These are phyloP conservation scores for Pharus latifolius DNA, from an alignment of 176 grass and related monocot species.

Conservation along the genomic window DNA sequence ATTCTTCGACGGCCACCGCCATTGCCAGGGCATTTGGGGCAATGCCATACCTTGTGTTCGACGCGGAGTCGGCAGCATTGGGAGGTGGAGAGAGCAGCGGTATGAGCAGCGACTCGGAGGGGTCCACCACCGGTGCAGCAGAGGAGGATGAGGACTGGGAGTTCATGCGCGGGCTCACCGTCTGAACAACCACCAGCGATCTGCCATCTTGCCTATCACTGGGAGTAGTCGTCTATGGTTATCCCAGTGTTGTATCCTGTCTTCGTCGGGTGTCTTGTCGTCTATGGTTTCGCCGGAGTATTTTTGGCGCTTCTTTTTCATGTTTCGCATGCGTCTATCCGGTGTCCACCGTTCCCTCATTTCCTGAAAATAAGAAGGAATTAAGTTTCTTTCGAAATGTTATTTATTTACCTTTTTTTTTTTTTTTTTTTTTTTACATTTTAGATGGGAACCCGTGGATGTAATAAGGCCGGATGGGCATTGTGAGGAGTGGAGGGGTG, in stretches of 20 bases:
- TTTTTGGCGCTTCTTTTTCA: constrained; percentile 35
- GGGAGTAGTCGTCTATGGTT: neutral
- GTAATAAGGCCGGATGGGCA: neutral
- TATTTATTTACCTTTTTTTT: neutral
- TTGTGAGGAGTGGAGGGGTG: neutral
- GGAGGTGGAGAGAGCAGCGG: constrained; percentile 15
- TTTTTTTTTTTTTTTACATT: neutral
- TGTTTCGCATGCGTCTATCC: constrained; percentile 24
- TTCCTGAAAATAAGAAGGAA: constrained; percentile 19
- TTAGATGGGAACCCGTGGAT: neutral
- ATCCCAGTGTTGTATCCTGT: constrained; percentile 56
- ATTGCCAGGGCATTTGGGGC: constrained; percentile 49
- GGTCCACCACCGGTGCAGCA: constrained; percentile 25
- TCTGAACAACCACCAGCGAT: constrained; percentile 26
- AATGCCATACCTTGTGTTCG: constrained; percentile 77
- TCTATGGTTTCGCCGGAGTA: constrained; percentile 43
- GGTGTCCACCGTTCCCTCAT: constrained; percentile 32
- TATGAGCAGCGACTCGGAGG: constrained; percentile 60
- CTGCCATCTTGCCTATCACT: neutral
- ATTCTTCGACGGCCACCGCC: constrained; percentile 8
- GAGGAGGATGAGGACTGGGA: constrained; percentile 81
- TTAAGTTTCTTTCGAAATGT: constrained; percentile 10
- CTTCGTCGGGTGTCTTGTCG: constrained; percentile 31
- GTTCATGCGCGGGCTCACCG: constrained; percentile 72
- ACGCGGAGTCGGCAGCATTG: constrained; percentile 3